Evolutionary conservation across 2,329 filamentous ascomycete species (phyloP), one percentile per base, ranked within the genome.

Genomic region (Tolypocladium tundrense): DNA sequence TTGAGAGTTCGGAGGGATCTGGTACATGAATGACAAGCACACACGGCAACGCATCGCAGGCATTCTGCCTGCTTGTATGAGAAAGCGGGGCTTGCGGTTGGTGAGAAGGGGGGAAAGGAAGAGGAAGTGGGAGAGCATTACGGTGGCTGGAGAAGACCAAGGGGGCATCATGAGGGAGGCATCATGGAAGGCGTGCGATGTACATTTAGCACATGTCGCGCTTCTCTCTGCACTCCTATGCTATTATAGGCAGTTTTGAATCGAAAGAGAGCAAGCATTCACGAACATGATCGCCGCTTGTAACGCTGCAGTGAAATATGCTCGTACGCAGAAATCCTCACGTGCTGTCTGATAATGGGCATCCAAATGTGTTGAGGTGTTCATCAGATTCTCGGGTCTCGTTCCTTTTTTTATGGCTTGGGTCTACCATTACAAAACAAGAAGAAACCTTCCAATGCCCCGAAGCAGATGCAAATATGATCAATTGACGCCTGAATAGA

Each of bases 401-500:
- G 70, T 69, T 70, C 59, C 53, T 67, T 70, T 68, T 69, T 69
- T 67, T 64, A 68, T 67, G 70, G 69, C 66, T 64, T 69, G 65
- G 39, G 64, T 66, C 67, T 70, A 72, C 69, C 69, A 71, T 71
- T 68, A 69, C 65, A 70, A 69, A 69, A 67, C 70, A 62, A 70
- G 68, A 68, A 69, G 68, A 72, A 73, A 68, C 70, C 67, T 67
- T 70, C 66, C 70, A 65, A 69, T 70, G 66, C 68, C 69, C 69
- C 63, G 58, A 69, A 68, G 66, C 67, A 71, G 70, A 73, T 74
- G 72, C 67, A 73, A 73, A 73, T 55, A 60, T 72, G 68, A 71
- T 73, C 69, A 72, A 73, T 72, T 69, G 70, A 73, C 72, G 71
- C 71, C 71, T 70, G 65, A 69, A 65, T 69, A 70, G 70, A 72